A percentile compares a stretch with the other conserved stretches of the same genome.
Conservation (phyloP, 2,329 filamentous ascomycete species). For the Neurospora sp. region DNA sequence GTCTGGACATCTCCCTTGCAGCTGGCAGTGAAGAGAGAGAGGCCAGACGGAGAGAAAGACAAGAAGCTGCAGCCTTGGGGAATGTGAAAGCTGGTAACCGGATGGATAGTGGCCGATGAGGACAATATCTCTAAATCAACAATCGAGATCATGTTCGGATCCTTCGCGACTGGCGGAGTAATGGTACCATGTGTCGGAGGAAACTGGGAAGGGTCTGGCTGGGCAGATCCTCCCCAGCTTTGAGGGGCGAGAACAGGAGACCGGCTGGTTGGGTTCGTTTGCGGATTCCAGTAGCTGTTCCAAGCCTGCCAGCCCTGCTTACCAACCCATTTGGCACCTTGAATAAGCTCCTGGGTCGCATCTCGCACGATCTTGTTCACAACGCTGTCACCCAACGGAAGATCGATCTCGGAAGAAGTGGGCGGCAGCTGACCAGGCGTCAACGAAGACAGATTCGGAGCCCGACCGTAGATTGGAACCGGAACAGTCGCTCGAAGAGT, state of each 20-base stretch:
- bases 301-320: slow-evolving; percentile 69
- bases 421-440: slow-evolving; percentile 61
- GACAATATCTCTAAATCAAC: slow-evolving; percentile 57
- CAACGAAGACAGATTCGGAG: slow-evolving; percentile 48
- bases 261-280: slow-evolving; percentile 33
- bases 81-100: slow-evolving; percentile 61
- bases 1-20: slow-evolving; percentile 76
- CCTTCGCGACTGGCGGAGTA: slow-evolving; percentile 47
- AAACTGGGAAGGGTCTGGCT: slow-evolving; percentile 47
- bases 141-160: slow-evolving; percentile 67
- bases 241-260: slow-evolving; percentile 34
- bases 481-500: slow-evolving; percentile 58
- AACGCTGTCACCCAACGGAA: slow-evolving; percentile 61
- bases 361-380: slow-evolving; percentile 71
- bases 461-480: slow-evolving; percentile 43
- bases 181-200: slow-evolving; percentile 64
- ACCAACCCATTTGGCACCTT: slow-evolving; percentile 65
- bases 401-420: slow-evolving; percentile 58
- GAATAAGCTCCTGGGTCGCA: slow-evolving; percentile 68
- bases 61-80: slow-evolving; percentile 71
- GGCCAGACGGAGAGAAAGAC: slow-evolving; percentile 65
- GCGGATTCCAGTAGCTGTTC: slow-evolving; percentile 69
- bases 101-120: slow-evolving; percentile 43
- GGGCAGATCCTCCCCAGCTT: slow-evolving; percentile 37
- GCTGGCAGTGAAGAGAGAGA: slow-evolving; percentile 69